Conservation (phyloP, 495 filamentous ascomycete genomes). For the Astrocystis sublimbata region DNA sequence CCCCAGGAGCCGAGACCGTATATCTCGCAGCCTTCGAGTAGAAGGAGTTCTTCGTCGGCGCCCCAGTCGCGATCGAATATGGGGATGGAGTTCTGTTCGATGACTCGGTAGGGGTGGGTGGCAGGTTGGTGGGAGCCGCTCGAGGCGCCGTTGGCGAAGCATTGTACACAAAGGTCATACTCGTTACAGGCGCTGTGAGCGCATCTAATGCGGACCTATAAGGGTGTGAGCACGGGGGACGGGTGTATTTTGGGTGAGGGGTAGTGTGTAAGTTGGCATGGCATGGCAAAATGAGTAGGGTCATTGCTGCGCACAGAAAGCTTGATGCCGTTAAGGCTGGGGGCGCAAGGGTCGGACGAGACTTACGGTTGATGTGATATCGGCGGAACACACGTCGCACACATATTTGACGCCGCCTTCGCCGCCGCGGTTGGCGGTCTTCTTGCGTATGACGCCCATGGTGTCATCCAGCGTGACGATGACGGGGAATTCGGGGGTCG, state of each 20-base stretch:
- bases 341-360: neutral
- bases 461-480: slow-evolving; percentile 24
- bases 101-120: slow-evolving; percentile 86
- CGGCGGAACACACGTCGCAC: slow-evolving; percentile 92
- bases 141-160: slow-evolving; percentile 77
- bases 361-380: slow-evolving; percentile 89
- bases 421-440: slow-evolving; percentile 82
- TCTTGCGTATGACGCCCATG: slow-evolving; percentile 98
- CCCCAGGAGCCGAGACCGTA: slow-evolving; percentile 98
- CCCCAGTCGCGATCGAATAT: slow-evolving; percentile 97
- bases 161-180: slow-evolving; percentile 96
- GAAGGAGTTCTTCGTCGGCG: slow-evolving; percentile 89
- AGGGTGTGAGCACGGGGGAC: neutral
- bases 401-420: slow-evolving; percentile 94
- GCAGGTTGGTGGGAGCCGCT: slow-evolving; percentile 81
- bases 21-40: slow-evolving; percentile 95
- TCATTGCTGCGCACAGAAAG: neutral
- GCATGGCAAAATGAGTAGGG: too few species aligned
- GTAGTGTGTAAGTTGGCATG: too few species aligned
- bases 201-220: slow-evolving; percentile 90
- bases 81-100: slow-evolving; percentile 96
- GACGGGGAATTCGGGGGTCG: neutral
- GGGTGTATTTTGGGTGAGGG: too few species aligned
- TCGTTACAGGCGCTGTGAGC: slow-evolving; percentile 80
- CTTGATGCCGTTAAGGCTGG: too few species aligned